phyloP scores from a whole-genome alignment of 305 asterid species.

The Solanum hybrid region DNA sequence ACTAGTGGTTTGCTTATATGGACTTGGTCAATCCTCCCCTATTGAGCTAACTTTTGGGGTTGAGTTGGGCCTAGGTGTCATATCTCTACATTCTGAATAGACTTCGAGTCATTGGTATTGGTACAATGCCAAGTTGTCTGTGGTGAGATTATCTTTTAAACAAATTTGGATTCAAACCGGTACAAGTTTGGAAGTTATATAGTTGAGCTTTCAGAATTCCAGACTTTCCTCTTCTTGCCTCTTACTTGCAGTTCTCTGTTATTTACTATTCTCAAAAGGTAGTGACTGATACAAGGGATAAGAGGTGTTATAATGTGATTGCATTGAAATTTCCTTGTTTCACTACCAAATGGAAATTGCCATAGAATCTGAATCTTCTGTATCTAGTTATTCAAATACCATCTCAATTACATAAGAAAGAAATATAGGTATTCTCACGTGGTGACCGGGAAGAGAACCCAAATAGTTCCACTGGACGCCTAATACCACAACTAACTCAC shows the following conservation, averaged over 20 bases:
- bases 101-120: neutral
- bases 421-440: neutral
- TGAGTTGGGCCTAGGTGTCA: neutral
- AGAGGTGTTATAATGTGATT: neutral
- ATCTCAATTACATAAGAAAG: neutral
- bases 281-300: neutral
- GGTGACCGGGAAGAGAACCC: neutral
- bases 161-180: neutral
- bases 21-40: neutral
- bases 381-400: neutral
- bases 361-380: neutral
- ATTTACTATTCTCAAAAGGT: neutral
- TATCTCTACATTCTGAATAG: neutral
- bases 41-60: neutral
- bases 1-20: neutral
- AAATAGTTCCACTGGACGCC: neutral
- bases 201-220: neutral
- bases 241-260: neutral
- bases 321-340: neutral
- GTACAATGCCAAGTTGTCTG: neutral
- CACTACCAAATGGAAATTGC: neutral
- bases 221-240: neutral
- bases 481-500: neutral
- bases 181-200: neutral
- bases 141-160: neutral